Evolutionary conservation across 1,284 basidiomycete genomes (phyloP), one percentile per base, ranked within the genome.

Genomic region (Cystobasidium slooffiae): DNA sequence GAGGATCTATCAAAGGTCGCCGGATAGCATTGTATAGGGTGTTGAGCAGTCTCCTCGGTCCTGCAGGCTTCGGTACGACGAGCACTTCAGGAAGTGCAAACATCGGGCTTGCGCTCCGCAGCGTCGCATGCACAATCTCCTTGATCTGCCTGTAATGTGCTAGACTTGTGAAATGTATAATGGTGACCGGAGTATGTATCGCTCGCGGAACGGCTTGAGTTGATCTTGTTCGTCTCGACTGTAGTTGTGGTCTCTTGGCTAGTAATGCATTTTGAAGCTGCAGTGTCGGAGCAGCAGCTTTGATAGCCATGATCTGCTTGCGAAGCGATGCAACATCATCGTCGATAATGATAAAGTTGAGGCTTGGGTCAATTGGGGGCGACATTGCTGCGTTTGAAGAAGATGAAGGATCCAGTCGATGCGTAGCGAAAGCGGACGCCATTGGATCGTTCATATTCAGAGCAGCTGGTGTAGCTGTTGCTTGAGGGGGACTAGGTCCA

Each of bases 51-150:
- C 94, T 88, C 46, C 94, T 88, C 0, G 94, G 94, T 3, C 95
- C 95, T 9, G 92, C 93, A 6, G 94, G 94, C 83, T 97, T 97
- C 5, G 93, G 94, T 39, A 97, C 90, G 77, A 97, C 92, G 85
- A 97, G 91, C 39, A 96, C 88, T 78, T 97, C 94, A 0, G 94
- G 90, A 3, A 87, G 78, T 24, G 76, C 79, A 76, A 72, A 83
- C 78, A 76, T 84, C 72, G 67, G 84, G 79, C 72, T 76, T 6
- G 79, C 79, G 84, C 86, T 22, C 84, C 84, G 56, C 59, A 92
- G 84, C 24, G 90, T 85, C 24, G 87, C 88, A 76, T 93, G 89
- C 31, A 97, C 85, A n/a, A 89, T 85, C 77, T 96, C 93, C 78
- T 91, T 92, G 65, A 94, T 90, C 58, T 88, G 82, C 81, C 93